Percentiles rank a stretch among this genome's conserved stretches.
Conservation (phyloP, 2,329 filamentous ascomycete genomes). For the Sporothrix schenckii region DNA sequence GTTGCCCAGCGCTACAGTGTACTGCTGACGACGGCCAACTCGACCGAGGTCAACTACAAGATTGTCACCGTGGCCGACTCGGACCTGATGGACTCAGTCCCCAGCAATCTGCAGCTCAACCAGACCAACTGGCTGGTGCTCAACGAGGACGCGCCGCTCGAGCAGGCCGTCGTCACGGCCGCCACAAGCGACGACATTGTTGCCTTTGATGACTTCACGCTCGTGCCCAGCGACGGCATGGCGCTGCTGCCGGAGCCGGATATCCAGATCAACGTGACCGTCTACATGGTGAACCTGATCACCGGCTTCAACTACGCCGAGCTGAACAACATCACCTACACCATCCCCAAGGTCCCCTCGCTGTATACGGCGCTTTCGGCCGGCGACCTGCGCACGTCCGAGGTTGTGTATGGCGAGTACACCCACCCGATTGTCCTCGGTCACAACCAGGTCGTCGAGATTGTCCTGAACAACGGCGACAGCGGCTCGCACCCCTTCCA, state of each 20-base stretch:
- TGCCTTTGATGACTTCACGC: conserved; percentile 71
- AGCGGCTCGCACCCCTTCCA: conserved; percentile 74
- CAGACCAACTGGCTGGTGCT: conserved; percentile 68
- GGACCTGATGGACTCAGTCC: conserved; percentile 68
- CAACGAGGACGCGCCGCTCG: conserved; percentile 52
- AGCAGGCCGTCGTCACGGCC: conserved; percentile 42
- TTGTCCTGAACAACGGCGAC: conserved; percentile 78
- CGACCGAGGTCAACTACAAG: conserved; percentile 65
- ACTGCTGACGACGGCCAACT: conserved; percentile 64
- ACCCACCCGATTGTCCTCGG: conserved; percentile 70
- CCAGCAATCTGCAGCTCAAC: conserved; percentile 68
- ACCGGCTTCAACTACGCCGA: conserved; percentile 56
- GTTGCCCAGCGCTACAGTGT: conserved; percentile 69
- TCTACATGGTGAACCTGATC: conserved; percentile 67
- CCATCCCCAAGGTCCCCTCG: conserved; percentile 72
- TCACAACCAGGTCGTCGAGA: conserved; percentile 68
- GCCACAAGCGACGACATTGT: conserved; percentile 56
- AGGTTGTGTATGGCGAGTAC: conserved; percentile 66
- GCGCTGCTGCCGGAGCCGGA: conserved; percentile 64
- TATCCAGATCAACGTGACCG: conserved; percentile 63
- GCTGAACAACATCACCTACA: conserved; percentile 79
- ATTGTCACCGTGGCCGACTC: conserved; percentile 55
- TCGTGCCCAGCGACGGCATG: conserved; percentile 70
- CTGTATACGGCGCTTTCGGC: conserved; percentile 74
- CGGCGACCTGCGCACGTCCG: conserved; percentile 57